A percentile compares a stretch with the other conserved stretches of the same genome.
Conservation (phyloP, 495 filamentous ascomycete genomes). For the Penicillium dipodomyicola region DNA sequence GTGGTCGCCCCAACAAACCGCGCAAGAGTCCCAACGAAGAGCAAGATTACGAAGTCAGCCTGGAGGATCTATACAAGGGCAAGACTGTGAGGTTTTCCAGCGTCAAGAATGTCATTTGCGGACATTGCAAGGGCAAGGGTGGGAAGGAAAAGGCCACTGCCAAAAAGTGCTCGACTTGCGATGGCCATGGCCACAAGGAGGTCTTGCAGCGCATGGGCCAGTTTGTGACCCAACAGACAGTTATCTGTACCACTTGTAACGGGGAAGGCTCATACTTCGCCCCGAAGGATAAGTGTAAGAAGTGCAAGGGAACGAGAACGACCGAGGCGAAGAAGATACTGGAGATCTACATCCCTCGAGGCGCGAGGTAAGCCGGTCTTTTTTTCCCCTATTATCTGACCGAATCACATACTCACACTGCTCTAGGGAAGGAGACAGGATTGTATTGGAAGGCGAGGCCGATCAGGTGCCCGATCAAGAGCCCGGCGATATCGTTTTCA, state of each 20-base stretch:
- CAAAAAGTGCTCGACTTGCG: constrained; percentile 78
- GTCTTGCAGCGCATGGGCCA: constrained; percentile 75
- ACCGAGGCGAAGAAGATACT: constrained; percentile 83
- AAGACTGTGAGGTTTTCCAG: constrained; percentile 95
- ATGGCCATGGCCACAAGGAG: constrained; percentile 70
- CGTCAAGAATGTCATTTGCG: constrained; percentile 88
- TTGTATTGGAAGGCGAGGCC: constrained; percentile 89
- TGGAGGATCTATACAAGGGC: constrained; percentile 96
- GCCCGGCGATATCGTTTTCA: constrained; percentile 91
- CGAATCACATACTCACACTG: constrained; percentile 18
- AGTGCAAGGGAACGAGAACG: constrained; percentile 89
- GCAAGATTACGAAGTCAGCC: constrained; percentile 80
- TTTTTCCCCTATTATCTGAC: neutral
- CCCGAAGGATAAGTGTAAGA: constrained; percentile 96
- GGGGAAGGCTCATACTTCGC: constrained; percentile 80
- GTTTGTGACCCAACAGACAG: constrained; percentile 71
- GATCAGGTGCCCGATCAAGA: constrained; percentile 89
- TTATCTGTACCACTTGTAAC: constrained; percentile 73
- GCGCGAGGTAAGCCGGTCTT: constrained; percentile 55
- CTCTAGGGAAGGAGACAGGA: constrained; percentile 73
- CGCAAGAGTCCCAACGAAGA: constrained; percentile 78
- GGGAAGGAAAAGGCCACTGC: constrained; percentile 90
- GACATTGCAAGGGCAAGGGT: constrained; percentile 80
- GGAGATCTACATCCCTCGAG: constrained; percentile 93
- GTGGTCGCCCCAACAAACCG: constrained; percentile 55